A percentile compares a stretch with the other conserved stretches of the same genome.
Evolutionary conservation across 768 basidiomycete genomes (phyloP).

Genomic region (Lactarius trivialis): DNA sequence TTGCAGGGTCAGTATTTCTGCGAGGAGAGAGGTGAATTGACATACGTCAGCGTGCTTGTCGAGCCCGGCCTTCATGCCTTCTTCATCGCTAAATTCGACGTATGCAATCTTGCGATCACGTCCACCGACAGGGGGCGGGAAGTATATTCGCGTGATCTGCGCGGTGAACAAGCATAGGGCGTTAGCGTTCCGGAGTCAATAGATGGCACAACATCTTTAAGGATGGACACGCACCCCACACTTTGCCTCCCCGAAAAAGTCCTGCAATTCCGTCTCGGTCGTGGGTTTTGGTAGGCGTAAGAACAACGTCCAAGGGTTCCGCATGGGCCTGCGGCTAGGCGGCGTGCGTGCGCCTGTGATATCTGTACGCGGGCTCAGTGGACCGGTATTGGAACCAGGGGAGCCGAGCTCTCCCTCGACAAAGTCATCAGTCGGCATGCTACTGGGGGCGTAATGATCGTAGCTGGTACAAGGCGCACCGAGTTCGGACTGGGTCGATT

Average conservation of each 20-base stretch:
- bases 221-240: constrained; percentile 55
- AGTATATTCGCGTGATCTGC: constrained; percentile 63
- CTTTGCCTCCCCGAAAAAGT: constrained; percentile 71
- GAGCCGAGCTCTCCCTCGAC: constrained; percentile 14
- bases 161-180: neutral
- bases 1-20: constrained; percentile 4
- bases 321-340: constrained; percentile 50
- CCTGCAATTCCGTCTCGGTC: constrained; percentile 59
- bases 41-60: constrained; percentile 68
- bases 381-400: constrained; percentile 36
- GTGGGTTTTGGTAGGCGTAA: constrained; percentile 54
- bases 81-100: constrained; percentile 87
- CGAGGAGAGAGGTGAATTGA: constrained; percentile 12
- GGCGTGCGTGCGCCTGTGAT: constrained; percentile 67
- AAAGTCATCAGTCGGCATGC: constrained; percentile 3
- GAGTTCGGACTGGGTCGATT: constrained; percentile 1
- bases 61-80: constrained; percentile 73
- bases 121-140: constrained; percentile 44
- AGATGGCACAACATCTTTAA: neutral
- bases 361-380: constrained; percentile 39
- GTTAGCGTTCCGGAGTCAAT: neutral
- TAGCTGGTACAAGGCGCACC: constrained; percentile 1
- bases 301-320: constrained; percentile 83
- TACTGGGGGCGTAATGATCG: constrained; percentile 10
- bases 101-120: constrained; percentile 63